A percentile compares a stretch with the other conserved stretches of the same genome.
Conservation (phyloP, 2,329 filamentous ascomycete genomes). For the Colletotrichum kahawae region DNA sequence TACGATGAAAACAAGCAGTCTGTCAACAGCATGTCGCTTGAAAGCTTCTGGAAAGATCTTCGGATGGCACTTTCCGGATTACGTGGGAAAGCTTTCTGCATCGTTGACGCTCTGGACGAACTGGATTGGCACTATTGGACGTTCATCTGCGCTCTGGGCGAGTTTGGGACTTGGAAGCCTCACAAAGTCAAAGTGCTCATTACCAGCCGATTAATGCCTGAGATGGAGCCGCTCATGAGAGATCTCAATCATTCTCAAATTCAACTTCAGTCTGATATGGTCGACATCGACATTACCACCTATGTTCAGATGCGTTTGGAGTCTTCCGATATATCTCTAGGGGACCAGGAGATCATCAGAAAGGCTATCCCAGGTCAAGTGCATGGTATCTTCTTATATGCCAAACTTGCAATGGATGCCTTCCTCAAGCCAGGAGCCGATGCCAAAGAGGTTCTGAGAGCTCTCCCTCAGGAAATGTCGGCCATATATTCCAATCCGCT, state of each 20-base stretch:
- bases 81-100: constrained; percentile 35
- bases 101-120: constrained; percentile 52
- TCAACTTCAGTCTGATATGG: constrained; percentile 36
- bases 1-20: background rate
- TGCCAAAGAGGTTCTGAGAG: constrained; percentile 28
- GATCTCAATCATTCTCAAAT: constrained; percentile 30
- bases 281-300: constrained; percentile 43
- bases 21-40: constrained; percentile 22
- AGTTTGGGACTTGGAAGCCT: constrained; percentile 35
- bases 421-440: constrained; percentile 31
- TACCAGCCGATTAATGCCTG: constrained; percentile 43
- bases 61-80: constrained; percentile 25
- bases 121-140: constrained; percentile 40
- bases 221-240: constrained; percentile 34
- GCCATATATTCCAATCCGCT: constrained; percentile 45
- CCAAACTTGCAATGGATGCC: constrained; percentile 45
- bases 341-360: constrained; percentile 26
- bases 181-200: constrained; percentile 43
- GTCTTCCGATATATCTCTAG: constrained; percentile 20
- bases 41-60: constrained; percentile 35
- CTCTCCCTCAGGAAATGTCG: constrained; percentile 40
- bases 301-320: constrained; percentile 33
- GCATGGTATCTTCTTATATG: constrained; percentile 50
- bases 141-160: constrained; percentile 37
- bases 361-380: constrained; percentile 38